A percentile compares a stretch with the other conserved stretches of the same genome.
phyloP scores from a whole-genome alignment of 148 eudicot species.

The Rhododendron williamsianum region DNA sequence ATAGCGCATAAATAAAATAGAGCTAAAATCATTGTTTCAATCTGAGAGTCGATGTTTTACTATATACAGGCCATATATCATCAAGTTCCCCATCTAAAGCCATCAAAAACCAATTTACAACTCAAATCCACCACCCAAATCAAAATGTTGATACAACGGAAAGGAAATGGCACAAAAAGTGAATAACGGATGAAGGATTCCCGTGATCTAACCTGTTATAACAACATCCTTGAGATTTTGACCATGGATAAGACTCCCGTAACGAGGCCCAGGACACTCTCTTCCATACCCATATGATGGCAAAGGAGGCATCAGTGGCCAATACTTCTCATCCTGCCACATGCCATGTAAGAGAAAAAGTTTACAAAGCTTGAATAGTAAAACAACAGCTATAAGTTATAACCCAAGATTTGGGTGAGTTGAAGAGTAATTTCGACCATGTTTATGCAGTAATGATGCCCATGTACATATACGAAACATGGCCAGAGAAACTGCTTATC shows the following conservation, averaged over 20 bases:
- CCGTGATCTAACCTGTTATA: constrained; percentile 62
- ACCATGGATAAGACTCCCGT: constrained; percentile 95
- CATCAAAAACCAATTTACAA: neutral
- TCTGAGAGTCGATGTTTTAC: neutral
- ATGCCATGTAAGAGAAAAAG: neutral
- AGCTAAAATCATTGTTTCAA: neutral
- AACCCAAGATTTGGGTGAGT: neutral
- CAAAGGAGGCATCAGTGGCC: constrained; percentile 95
- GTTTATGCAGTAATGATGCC: neutral
- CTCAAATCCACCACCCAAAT: constrained; percentile 6
- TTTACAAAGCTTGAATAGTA: constrained; percentile 6
- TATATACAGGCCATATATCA: neutral
- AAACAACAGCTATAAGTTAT: neutral
- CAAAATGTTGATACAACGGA: neutral
- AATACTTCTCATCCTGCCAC: constrained; percentile 76
- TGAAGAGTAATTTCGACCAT: neutral
- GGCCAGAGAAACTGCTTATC: neutral
- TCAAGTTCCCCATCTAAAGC: neutral
- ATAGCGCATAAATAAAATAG: neutral
- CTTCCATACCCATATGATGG: constrained; percentile 95
- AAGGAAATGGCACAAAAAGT: neutral
- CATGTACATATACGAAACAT: neutral
- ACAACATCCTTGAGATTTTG: constrained; percentile 91
- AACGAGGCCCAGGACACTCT: constrained; percentile 88
- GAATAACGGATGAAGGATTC: neutral